Conservation (phyloP, 306 rosid species). For the Dicorynia guianensis region DNA sequence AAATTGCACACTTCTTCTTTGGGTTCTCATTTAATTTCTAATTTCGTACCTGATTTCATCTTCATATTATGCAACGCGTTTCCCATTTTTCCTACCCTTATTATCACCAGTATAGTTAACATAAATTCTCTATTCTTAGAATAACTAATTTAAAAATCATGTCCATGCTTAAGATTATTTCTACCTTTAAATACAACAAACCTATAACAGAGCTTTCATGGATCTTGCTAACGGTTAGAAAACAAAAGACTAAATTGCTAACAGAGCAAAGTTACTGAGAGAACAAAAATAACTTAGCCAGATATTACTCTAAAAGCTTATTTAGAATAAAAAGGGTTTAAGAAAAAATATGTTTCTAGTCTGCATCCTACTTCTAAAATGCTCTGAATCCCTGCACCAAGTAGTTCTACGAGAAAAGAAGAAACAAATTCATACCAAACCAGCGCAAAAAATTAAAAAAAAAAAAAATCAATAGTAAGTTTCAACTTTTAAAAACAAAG, state of each 20-base stretch:
- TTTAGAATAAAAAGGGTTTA: not conserved
- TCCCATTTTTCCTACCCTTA: not conserved
- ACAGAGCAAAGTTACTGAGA: not conserved
- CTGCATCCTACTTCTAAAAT: slow-evolving; percentile 20
- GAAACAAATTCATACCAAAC: slow-evolving; percentile 6
- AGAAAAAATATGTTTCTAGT: not conserved
- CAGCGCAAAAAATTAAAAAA: not conserved
- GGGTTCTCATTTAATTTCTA: not conserved
- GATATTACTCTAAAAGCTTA: not conserved
- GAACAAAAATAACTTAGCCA: not conserved
- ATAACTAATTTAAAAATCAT: too few relatives aligned
- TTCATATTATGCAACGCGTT: not conserved
- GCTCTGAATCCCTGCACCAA: slow-evolving; percentile 19
- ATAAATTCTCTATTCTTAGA: not conserved
- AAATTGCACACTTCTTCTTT: not conserved
- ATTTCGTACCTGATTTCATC: not conserved
- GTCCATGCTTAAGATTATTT: too few relatives aligned
- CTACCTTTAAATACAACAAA: too few relatives aligned
- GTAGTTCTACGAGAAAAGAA: not conserved
- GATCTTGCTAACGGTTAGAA: not conserved
- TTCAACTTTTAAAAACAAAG: slow-evolving; percentile 29
- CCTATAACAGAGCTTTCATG: not conserved
- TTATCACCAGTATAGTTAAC: not conserved
- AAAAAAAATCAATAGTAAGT: slow-evolving; percentile 2
- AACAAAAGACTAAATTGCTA: not conserved